phyloP scores from a whole-genome alignment of 2,329 filamentous ascomycete species.

The Thelonectria blattea region DNA sequence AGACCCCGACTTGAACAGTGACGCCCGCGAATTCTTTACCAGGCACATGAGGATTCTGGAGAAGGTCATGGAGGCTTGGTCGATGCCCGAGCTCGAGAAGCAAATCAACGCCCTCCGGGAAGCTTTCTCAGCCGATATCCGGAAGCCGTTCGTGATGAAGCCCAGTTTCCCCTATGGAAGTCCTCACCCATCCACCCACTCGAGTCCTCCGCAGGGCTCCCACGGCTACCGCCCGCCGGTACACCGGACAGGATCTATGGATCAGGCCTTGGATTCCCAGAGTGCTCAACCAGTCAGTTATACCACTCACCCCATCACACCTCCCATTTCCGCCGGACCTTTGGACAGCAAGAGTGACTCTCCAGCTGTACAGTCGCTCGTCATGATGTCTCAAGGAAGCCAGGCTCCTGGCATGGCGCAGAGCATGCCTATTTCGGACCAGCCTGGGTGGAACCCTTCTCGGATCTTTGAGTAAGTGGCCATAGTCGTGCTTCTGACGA shows the following conservation, averaged over 20 bases:
- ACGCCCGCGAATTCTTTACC: slow-evolving; percentile 88
- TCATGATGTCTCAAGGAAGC: slow-evolving; percentile 70
- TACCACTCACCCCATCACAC: slow-evolving; percentile 74
- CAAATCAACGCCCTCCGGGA: slow-evolving; percentile 89
- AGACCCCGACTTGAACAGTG: slow-evolving; percentile 83
- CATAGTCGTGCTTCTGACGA: background rate
- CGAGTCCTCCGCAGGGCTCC: slow-evolving; percentile 66
- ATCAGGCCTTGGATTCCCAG: slow-evolving; percentile 60
- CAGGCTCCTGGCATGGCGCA: slow-evolving; percentile 59
- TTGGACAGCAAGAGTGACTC: slow-evolving; percentile 80
- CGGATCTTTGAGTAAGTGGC: slow-evolving; percentile 85
- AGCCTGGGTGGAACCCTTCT: slow-evolving; percentile 80
- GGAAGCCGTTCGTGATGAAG: slow-evolving; percentile 88
- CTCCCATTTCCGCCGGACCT: slow-evolving; percentile 76
- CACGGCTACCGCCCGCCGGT: slow-evolving; percentile 56
- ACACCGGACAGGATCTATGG: slow-evolving; percentile 56
- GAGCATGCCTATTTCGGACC: slow-evolving; percentile 66
- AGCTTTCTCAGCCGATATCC: slow-evolving; percentile 86
- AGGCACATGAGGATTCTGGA: slow-evolving; percentile 94
- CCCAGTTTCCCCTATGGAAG: slow-evolving; percentile 86
- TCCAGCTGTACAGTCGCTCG: slow-evolving; percentile 72
- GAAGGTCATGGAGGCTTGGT: slow-evolving; percentile 80
- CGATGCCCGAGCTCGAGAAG: slow-evolving; percentile 86
- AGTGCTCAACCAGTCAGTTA: slow-evolving; percentile 69
- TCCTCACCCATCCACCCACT: slow-evolving; percentile 67